Evolutionary conservation across 2,329 filamentous ascomycete genomes (phyloP).

Genomic region (Septoria linicola): DNA sequence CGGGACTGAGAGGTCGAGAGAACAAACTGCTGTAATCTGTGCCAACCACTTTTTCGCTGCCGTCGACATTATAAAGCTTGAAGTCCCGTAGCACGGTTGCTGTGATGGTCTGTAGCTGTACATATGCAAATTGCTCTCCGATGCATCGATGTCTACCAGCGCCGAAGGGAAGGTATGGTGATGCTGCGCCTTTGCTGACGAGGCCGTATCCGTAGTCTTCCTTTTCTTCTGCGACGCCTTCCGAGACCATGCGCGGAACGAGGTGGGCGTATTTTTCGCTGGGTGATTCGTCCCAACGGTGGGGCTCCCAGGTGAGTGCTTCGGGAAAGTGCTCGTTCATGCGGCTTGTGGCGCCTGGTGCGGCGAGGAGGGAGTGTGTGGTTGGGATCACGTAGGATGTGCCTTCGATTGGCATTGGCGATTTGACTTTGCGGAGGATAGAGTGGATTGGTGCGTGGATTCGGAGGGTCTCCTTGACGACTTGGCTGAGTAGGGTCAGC

Average conservation of each 20-base stretch:
- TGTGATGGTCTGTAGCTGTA: conserved; percentile 84
- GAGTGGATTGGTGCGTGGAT: conserved; percentile 92
- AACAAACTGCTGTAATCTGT: conserved; percentile 64
- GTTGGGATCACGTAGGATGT: conserved; percentile 81
- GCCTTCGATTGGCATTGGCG: conserved; percentile 77
- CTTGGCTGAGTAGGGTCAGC: conserved; percentile 76
- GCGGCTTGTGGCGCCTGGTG: conserved; percentile 76
- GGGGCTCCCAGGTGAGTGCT: conserved; percentile 80
- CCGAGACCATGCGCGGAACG: conserved; percentile 32
- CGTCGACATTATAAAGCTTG: conserved; percentile 74
- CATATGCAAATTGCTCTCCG: conserved; percentile 92
- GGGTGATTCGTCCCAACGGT: conserved; percentile 77
- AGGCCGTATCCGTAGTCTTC: conserved; percentile 93
- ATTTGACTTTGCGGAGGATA: conserved; percentile 89
- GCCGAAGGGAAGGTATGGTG: conserved; percentile 91
- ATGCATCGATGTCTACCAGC: conserved; percentile 92
- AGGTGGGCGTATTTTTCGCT: conserved; percentile 35
- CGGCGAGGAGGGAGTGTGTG: conserved; percentile 76
- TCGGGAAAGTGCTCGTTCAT: conserved; percentile 77
- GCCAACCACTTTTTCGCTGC: conserved; percentile 65
- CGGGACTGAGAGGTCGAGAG: conserved; percentile 46
- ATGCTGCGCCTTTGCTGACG: conserved; percentile 84
- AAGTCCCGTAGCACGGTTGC: conserved; percentile 74
- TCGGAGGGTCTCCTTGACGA: conserved; percentile 88
- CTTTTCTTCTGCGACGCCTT: conserved; percentile 56